phyloP scores from a whole-genome alignment of 1,284 basidiomycete species.

The Apiotrichum mycotoxinovorans region DNA sequence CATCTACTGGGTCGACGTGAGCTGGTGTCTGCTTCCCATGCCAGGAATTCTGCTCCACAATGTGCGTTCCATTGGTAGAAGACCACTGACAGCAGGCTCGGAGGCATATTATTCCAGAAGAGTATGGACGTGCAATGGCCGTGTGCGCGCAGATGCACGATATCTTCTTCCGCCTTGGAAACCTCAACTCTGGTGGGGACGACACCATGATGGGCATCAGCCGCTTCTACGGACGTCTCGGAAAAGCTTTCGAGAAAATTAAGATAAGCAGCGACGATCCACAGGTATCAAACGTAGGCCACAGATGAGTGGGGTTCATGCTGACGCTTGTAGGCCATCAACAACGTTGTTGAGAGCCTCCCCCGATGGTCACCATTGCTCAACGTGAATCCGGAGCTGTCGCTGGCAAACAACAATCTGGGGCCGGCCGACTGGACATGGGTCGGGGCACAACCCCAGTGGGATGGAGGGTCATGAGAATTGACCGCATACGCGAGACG shows the following conservation, averaged over 20 bases:
- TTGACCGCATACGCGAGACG: no score
- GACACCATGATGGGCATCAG: constrained; percentile 1
- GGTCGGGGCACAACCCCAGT: not conserved
- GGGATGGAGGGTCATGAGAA: not conserved
- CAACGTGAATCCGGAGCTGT: not conserved
- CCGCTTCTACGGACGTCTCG: constrained; percentile 6
- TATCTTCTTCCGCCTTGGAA: not conserved
- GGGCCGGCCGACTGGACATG: not conserved
- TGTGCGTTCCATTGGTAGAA: constrained; percentile 1
- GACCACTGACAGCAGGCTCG: not conserved
- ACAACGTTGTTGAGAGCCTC: not conserved
- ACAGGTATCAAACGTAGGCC: not conserved
- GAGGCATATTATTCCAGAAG: not conserved
- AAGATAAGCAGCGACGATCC: constrained; percentile 3
- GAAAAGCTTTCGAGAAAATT: not conserved
- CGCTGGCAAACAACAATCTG: not conserved
- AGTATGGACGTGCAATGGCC: not conserved
- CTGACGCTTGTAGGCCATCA: not conserved
- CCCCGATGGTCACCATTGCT: constrained; percentile 1
- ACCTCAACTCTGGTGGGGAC: not conserved
- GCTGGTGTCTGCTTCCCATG: not conserved
- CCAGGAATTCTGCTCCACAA: constrained; percentile 10
- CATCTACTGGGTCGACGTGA: constrained; percentile 13
- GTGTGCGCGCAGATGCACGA: not conserved
- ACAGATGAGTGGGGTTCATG: no score